Evolutionary conservation across 2,329 filamentous ascomycete species (phyloP), one percentile per base, ranked within the genome.

Genomic region (Pezicula radicicola): DNA sequence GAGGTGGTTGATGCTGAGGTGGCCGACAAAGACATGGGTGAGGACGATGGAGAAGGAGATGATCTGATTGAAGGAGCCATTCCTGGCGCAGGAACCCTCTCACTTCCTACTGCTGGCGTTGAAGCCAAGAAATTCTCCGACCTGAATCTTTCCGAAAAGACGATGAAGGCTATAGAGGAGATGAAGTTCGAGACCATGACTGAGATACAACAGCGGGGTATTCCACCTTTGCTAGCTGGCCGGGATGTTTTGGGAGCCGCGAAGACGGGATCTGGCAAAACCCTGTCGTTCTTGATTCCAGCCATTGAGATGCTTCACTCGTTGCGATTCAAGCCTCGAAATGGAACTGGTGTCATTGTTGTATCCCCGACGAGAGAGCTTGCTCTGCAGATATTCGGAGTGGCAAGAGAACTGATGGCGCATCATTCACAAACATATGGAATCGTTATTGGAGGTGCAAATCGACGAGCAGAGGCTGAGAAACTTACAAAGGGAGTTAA

Each of bases 121-220:
- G 48, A 57, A 42, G 49, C 58, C 6, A 48, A 58, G 42, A 60
- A 57, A 40, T 68, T 68, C 52, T 58, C 59, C 5, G 64, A 97
- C 59, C 77, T 99, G 57, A 89, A 89, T 50, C 80, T 99, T 10
- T 94, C 90, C 1, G 88, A 92, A 21, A 91, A 89, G 72, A 97
- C 91, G 0, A 88, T 92, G 79, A 84, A 88, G 73, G 92, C 91
- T 8, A 91, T 97, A 66, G 74, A 85, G 52, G 89, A 88, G 58
- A 97, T 99, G 93, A 89, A 89, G 13, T 97, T 97, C 68, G 86
- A 88, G 65, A 92, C 80, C 45, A 97, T 99, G 92, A 97, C 94
- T 1, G 89, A 94, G 69, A 97, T 97, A 60, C 94, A 97, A 71
- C 82, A 84, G 62, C 81, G 88, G 66, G 88, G 87, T 12, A 96